Percentiles rank a stretch among this genome's conserved stretches.
Conservation (phyloP, 352 stramenopile species). For the Phytopythium chamaehyphon region DNA sequence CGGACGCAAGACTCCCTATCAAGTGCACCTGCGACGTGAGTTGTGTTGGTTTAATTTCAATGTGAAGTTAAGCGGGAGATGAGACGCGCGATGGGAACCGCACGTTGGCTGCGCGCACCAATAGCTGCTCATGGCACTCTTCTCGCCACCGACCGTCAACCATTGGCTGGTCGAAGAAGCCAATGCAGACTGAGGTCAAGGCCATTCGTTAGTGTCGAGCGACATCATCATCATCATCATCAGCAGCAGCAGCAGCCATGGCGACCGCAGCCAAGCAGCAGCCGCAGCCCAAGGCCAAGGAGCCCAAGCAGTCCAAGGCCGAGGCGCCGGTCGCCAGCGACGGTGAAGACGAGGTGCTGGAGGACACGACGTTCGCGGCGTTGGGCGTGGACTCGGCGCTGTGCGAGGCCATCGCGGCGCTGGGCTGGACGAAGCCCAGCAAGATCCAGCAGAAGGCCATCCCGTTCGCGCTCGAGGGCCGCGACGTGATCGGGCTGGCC, state of each 20-base stretch:
- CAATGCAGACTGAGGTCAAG: no score
- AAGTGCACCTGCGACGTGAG: no score
- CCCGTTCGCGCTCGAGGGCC: slow-evolving; percentile 87
- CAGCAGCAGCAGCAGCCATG: slow-evolving; percentile 4
- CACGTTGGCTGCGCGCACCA: slow-evolving; percentile 1
- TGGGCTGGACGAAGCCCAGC: slow-evolving; percentile 93
- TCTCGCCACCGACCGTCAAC: background rate
- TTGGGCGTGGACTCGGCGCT: slow-evolving; percentile 91
- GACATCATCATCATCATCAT: no score
- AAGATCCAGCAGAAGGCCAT: slow-evolving; percentile 96
- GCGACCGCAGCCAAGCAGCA: slow-evolving; percentile 1
- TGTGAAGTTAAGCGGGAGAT: background rate
- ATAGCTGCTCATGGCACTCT: slow-evolving; percentile 2
- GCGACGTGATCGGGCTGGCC: slow-evolving; percentile 97
- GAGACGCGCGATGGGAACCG: background rate
- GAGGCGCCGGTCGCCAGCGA: slow-evolving; percentile 2
- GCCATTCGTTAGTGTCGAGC: no score
- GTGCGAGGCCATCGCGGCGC: slow-evolving; percentile 86
- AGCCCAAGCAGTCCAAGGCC: slow-evolving; percentile 4
- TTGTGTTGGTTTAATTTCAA: no score
- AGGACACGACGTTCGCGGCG: slow-evolving; percentile 82
- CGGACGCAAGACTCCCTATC: no score
- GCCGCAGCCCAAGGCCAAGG: background rate
- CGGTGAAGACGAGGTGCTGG: slow-evolving; percentile 51
- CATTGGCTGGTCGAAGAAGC: no score